A percentile compares a stretch with the other conserved stretches of the same genome.
phyloP scores from a whole-genome alignment of 1,284 basidiomycete genomes.

The Malassezia yamatoensis region DNA sequence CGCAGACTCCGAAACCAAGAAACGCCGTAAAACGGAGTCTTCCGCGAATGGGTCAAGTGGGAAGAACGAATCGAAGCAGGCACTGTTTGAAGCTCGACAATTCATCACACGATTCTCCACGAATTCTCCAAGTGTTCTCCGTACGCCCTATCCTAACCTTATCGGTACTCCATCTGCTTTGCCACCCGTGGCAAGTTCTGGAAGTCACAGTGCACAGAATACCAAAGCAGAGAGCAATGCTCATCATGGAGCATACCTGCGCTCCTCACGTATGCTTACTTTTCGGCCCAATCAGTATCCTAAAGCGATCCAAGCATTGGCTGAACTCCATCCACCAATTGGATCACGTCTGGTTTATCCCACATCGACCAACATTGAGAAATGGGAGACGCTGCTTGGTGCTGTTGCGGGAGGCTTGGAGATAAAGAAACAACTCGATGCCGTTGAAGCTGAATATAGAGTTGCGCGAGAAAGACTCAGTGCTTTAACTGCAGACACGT shows the following conservation, averaged over 20 bases:
- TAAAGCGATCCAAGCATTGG: constrained; percentile 32
- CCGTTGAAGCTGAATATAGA: constrained; percentile 30
- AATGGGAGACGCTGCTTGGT: constrained; percentile 46
- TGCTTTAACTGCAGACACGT: background rate
- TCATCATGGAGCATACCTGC: constrained; percentile 42
- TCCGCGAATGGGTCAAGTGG: background rate
- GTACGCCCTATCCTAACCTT: constrained; percentile 39
- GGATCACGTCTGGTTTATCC: constrained; percentile 40
- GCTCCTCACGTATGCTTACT: constrained; percentile 39
- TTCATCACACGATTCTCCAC: constrained; percentile 39
- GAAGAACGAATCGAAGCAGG: constrained; percentile 38
- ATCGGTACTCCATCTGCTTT: constrained; percentile 38
- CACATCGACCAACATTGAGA: constrained; percentile 40
- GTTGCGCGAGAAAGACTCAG: constrained; percentile 15
- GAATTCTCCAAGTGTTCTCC: constrained; percentile 5
- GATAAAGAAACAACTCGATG: constrained; percentile 41
- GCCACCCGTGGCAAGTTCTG: constrained; percentile 32
- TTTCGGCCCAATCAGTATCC: constrained; percentile 34
- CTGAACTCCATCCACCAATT: constrained; percentile 33
- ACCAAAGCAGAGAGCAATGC: constrained; percentile 17
- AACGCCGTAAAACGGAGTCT: constrained; percentile 21
- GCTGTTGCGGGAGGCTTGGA: constrained; percentile 43
- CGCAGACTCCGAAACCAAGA: constrained; percentile 14
- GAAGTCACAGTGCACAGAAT: background rate
- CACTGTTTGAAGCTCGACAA: constrained; percentile 38